Conservation (phyloP, 495 filamentous ascomycete genomes). For the Neurospora hispaniola region DNA sequence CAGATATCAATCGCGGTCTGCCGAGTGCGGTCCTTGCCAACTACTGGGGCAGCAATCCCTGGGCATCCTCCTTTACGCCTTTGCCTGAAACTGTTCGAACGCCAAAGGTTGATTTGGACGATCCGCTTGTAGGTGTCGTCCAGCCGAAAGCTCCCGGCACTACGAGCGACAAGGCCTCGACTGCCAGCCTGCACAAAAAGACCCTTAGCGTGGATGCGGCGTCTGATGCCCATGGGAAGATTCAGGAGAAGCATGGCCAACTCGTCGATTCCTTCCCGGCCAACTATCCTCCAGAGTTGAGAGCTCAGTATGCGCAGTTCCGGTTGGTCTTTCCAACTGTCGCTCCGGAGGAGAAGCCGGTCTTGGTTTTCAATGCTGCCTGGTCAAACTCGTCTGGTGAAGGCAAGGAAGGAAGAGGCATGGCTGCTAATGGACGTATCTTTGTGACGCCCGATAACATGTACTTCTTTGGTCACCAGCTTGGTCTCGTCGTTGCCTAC, state of each 20-base stretch:
- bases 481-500: constrained; percentile 82
- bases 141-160: constrained; percentile 29
- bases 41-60: constrained; percentile 79
- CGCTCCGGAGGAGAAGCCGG: constrained; percentile 58
- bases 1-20: constrained; percentile 56
- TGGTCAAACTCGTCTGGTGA: constrained; percentile 36
- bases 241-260: constrained; percentile 21
- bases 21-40: constrained; percentile 83
- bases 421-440: constrained; percentile 58
- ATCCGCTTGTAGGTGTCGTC: constrained; percentile 32
- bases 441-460: constrained; percentile 79
- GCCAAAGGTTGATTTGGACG: constrained; percentile 37
- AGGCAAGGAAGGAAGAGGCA: constrained; percentile 23
- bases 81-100: constrained; percentile 5
- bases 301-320: constrained; percentile 87
- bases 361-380: constrained; percentile 53
- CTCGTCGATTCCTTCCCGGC: constrained; percentile 56
- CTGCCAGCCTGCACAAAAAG: constrained; percentile 53
- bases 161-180: constrained; percentile 14
- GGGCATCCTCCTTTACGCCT: constrained; percentile 63
- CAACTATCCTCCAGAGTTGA: constrained; percentile 74
- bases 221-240: constrained; percentile 25
- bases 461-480: constrained; percentile 92
- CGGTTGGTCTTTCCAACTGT: constrained; percentile 80
- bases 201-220: constrained; percentile 63